A percentile compares a stretch with the other conserved stretches of the same genome.
Evolutionary conservation across 2,329 filamentous ascomycete genomes (phyloP).

Genomic region (Colletotrichum filicis): DNA sequence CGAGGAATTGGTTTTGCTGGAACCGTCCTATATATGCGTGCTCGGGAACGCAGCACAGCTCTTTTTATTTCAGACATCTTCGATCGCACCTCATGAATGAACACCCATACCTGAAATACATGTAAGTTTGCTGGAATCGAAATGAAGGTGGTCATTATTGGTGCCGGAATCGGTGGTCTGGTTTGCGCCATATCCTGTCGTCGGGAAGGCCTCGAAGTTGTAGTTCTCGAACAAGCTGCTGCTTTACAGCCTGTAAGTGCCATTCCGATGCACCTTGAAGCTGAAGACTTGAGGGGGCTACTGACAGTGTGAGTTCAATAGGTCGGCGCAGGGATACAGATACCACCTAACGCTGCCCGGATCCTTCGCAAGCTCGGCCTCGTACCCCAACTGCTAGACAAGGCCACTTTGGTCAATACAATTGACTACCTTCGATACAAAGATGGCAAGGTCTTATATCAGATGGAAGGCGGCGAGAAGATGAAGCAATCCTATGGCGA

Average conservation of each 20-base stretch:
- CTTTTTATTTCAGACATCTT: too few relatives aligned
- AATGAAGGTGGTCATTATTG: conserved; percentile 27
- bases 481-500: background rate
- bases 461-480: background rate
- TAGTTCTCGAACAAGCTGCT: conserved; percentile 26
- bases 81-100: too few relatives aligned
- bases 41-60: too few relatives aligned
- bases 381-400: background rate
- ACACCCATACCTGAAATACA: too few relatives aligned
- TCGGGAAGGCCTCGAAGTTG: conserved; percentile 17
- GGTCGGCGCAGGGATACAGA: conserved; percentile 28
- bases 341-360: conserved; percentile 18
- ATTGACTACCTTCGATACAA: conserved; percentile 22
- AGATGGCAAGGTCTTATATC: background rate
- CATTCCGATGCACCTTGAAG: too few relatives aligned
- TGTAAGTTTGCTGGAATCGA: too few relatives aligned
- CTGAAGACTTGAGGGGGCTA: too few relatives aligned
- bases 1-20: background rate
- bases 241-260: conserved; percentile 5
- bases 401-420: background rate
- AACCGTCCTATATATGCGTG: background rate
- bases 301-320: background rate
- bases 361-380: conserved; percentile 19
- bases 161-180: conserved; percentile 22
- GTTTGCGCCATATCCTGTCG: conserved; percentile 24